phyloP scores from a whole-genome alignment of 2,329 filamentous ascomycete genomes.

The Venturia oleaginea region DNA sequence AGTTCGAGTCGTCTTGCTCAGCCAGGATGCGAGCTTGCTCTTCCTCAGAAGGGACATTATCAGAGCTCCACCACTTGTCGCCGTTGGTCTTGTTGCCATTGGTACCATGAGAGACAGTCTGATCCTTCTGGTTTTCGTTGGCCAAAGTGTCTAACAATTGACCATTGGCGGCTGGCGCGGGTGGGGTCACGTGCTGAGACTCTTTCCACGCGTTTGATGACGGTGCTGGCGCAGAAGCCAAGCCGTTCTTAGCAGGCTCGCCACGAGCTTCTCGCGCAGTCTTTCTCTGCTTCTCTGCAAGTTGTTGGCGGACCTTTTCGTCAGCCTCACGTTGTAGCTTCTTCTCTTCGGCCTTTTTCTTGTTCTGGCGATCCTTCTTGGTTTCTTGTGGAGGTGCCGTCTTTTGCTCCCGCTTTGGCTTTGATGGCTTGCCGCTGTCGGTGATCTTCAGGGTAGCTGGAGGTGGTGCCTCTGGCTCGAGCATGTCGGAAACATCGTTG shows the following conservation, averaged over 20 bases:
- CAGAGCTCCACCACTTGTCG: slow-evolving; percentile 31
- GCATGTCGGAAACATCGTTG: slow-evolving; percentile 81
- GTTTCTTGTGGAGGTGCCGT: slow-evolving; percentile 53
- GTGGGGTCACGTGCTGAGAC: slow-evolving; percentile 21
- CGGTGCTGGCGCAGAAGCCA: slow-evolving; percentile 38
- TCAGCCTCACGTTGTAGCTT: slow-evolving; percentile 67
- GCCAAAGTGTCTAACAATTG: slow-evolving; percentile 44
- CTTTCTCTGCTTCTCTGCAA: slow-evolving; percentile 76
- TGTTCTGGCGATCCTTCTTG: slow-evolving; percentile 94
- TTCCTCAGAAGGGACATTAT: slow-evolving; percentile 47
- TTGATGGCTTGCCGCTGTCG: slow-evolving; percentile 49
- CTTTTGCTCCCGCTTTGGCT: slow-evolving; percentile 51
- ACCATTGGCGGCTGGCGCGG: slow-evolving; percentile 17
- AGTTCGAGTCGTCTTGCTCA: slow-evolving; percentile 42
- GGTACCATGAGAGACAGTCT: slow-evolving; percentile 20
- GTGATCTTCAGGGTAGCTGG: slow-evolving; percentile 74
- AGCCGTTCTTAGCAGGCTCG: slow-evolving; percentile 71
- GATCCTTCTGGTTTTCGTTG: slow-evolving; percentile 25
- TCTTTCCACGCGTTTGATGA: slow-evolving; percentile 46
- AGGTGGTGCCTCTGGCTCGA: slow-evolving; percentile 60
- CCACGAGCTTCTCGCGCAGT: slow-evolving; percentile 74
- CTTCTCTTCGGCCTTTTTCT: slow-evolving; percentile 74
- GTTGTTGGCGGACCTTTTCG: slow-evolving; percentile 66
- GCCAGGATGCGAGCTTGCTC: slow-evolving; percentile 48
- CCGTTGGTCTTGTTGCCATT: slow-evolving; percentile 31